These are phyloP conservation scores for Cephaloascus fragrans DNA, from an alignment of 805 yeast species.

Conservation along the genomic window DNA sequence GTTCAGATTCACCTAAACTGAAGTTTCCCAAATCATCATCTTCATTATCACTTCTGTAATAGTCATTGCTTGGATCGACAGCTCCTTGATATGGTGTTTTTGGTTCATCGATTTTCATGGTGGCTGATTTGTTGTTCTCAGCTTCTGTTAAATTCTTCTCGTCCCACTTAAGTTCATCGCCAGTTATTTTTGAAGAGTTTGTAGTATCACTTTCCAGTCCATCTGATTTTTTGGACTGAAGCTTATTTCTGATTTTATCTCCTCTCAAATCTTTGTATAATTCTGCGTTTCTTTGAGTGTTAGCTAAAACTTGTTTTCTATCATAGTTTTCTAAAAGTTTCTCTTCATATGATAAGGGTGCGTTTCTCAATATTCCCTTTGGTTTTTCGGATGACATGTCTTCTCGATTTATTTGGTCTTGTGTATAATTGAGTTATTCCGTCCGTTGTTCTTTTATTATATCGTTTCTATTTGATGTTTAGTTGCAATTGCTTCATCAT, in stretches of 20 bases:
- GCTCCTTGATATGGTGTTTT: conserved; percentile 94
- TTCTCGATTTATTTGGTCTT: too few species aligned
- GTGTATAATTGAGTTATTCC: not conserved
- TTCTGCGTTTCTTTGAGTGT: not conserved
- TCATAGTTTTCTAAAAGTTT: not conserved
- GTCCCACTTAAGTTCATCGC: too few species aligned
- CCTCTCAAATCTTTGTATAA: not conserved
- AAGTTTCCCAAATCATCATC: conserved; percentile 45
- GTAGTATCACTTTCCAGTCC: not conserved
- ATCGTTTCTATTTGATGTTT: too few species aligned
- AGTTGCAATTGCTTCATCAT: too few species aligned
- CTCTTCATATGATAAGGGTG: not conserved
- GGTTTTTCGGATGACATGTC: too few species aligned
- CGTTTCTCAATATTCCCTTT: not conserved
- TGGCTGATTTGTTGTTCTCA: conserved; percentile 63
- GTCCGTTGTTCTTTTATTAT: not conserved
- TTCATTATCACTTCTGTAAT: conserved; percentile 63
- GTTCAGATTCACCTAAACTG: conserved; percentile 48
- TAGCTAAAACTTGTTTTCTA: not conserved
- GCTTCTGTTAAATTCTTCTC: conserved; percentile 63
- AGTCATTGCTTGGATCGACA: conserved; percentile 71
- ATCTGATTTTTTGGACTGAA: not conserved
- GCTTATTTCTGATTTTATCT: not conserved
- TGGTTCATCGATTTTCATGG: conserved; percentile 87
- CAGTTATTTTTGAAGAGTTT: conserved; percentile 13